Conservation (phyloP, 768 basidiomycete genomes). For the Pisolithus tinctorius region DNA sequence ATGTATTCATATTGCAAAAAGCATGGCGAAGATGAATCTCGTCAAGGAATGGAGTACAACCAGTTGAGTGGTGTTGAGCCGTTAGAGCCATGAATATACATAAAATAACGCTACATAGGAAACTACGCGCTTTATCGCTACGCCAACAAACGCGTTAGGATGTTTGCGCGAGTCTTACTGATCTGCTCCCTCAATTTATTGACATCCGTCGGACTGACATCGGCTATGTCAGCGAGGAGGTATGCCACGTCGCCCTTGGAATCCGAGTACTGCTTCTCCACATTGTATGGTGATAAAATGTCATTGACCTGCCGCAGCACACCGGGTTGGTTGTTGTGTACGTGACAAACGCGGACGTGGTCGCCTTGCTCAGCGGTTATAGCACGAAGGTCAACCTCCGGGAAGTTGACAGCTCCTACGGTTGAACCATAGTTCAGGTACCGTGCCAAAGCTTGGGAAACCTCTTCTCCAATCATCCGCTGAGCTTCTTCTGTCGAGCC, state of each 20-base stretch:
- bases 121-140: slow-evolving; percentile 20
- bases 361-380: slow-evolving; percentile 79
- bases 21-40: not conserved
- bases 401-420: slow-evolving; percentile 95
- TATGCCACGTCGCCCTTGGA: slow-evolving; percentile 91
- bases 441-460: slow-evolving; percentile 73
- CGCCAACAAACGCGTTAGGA: slow-evolving; percentile 81
- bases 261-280: slow-evolving; percentile 99
- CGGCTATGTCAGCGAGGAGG: slow-evolving; percentile 93
- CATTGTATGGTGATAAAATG: slow-evolving; percentile 89
- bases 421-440: slow-evolving; percentile 93
- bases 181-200: slow-evolving; percentile 74
- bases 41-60: slow-evolving; percentile 17
- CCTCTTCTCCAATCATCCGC: slow-evolving; percentile 94
- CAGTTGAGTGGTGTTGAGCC: slow-evolving; percentile 45
- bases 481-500: slow-evolving; percentile 99
- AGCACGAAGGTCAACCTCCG: slow-evolving; percentile 92
- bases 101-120: not conserved
- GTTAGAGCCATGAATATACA: slow-evolving; percentile 4
- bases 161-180: slow-evolving; percentile 74
- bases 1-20: slow-evolving; percentile 9
- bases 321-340: slow-evolving; percentile 93
- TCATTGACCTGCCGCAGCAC: slow-evolving; percentile 95
- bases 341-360: slow-evolving; percentile 87
- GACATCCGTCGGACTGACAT: slow-evolving; percentile 78